Conservation (phyloP, 257 asterid genomes). For the Echium plantagineum region DNA sequence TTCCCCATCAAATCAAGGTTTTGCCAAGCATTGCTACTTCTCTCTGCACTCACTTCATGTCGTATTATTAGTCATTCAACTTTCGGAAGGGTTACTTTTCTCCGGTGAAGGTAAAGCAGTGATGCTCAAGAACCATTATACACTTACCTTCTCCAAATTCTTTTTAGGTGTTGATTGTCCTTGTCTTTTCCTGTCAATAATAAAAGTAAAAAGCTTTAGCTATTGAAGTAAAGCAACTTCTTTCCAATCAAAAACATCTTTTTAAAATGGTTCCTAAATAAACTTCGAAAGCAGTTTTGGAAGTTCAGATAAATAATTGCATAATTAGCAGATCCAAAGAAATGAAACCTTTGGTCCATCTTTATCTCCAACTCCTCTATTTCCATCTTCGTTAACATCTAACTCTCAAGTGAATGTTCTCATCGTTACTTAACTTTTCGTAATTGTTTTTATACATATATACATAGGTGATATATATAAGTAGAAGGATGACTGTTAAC, state of each 20-base stretch:
- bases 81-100: neutral
- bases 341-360: no score
- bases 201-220: neutral
- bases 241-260: no score
- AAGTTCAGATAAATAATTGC: no score
- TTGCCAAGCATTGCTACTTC: neutral
- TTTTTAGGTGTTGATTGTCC: constrained; percentile 14
- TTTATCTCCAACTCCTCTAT: no score
- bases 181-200: constrained; percentile 32
- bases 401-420: no score
- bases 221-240: neutral
- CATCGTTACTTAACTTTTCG: no score
- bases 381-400: no score
- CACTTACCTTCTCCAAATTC: constrained; percentile 27
- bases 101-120: neutral
- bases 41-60: no score
- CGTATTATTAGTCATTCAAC: neutral
- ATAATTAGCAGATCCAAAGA: no score
- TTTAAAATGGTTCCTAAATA: neutral
- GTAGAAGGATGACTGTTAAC: no score
- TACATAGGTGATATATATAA: no score
- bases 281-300: neutral
- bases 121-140: constrained; percentile 17
- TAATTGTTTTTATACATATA: no score
- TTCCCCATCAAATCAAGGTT: neutral